These are phyloP conservation scores for Aegilops umbellulata DNA, from an alignment of 176 grass and related monocot species.

Conservation along the genomic window DNA sequence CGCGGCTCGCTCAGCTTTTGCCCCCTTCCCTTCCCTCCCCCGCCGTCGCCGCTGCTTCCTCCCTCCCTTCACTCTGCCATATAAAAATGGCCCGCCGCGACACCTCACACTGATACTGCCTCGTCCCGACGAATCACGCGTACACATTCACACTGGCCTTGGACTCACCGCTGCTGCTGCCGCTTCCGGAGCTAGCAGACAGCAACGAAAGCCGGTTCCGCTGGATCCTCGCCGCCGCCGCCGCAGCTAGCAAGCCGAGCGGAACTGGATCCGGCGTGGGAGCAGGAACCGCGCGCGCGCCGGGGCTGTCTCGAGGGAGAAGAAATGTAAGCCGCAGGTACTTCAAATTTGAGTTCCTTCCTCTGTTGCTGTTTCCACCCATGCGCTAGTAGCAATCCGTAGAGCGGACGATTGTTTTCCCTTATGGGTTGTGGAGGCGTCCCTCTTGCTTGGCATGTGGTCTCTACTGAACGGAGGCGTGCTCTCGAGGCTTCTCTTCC, in stretches of 20 bases:
- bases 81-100: conserved; percentile 7
- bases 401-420: not conserved
- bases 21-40: not conserved
- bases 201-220: not conserved
- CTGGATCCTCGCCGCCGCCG: not conserved
- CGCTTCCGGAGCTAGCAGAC: not conserved
- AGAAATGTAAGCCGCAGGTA: conserved; percentile 26
- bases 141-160: conserved; percentile 1
- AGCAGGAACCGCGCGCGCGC: not conserved
- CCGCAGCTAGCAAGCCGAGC: not conserved
- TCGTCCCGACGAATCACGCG: not conserved
- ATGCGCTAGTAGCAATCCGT: not conserved
- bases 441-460: not conserved
- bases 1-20: not conserved
- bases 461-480: not conserved
- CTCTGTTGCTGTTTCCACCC: not conserved
- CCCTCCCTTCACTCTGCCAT: not conserved
- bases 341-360: not conserved
- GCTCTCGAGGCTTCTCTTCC: not conserved
- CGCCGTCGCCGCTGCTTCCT: conserved; percentile 26
- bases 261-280: not conserved
- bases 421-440: not conserved
- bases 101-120: not conserved
- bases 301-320: not conserved
- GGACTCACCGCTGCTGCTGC: not conserved